Evolutionary conservation across 768 basidiomycete genomes (phyloP), one percentile per base, ranked within the genome.

Genomic region (Neoboletus subvelutipes): DNA sequence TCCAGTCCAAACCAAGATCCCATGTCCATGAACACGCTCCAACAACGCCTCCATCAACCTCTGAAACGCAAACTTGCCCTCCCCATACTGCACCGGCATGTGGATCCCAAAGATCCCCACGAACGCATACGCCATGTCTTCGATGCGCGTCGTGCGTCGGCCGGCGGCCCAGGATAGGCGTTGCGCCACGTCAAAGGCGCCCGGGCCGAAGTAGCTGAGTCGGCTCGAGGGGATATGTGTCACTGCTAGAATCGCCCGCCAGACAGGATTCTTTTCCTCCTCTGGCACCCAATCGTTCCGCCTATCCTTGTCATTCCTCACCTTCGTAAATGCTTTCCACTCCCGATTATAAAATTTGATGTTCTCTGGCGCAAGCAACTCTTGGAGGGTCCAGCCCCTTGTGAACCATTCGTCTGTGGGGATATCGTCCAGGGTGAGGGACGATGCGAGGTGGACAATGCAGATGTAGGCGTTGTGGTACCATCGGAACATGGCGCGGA

Each of bases 401-500:
- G 58, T 61, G 43, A 69, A 68, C 67, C 65, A 68, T 36, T 57
- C 49, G 45, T 57, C 52, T 9, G 45, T 9, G 12, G 55, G 40
- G 45, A 63, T 46, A 45, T 60, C 61, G 9, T 55, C 60, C 13
- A 55, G n/a, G 39, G 31, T 29, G 34, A 56, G 40, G 34, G 50
- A 52, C 20, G 50, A 47, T 0, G 45, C 26, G 18, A 69, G 60
- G 47, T 67, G 59, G n/a, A 55, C 58, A 43, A 67, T 55, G 50
- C 65, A 65, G 28, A 62, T 33, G 28, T 54, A 24, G 11, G 66
- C 49, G 31, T 61, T 54, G 39, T 48, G 57, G 54, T 69, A 69
- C 68, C 68, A 69, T n/a, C 47, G 45, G 55, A 65, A 65, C 68
- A 69, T 69, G 50, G 68, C 61, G 13, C 57, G 57, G 26, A 69